These are phyloP conservation scores for Neopestalotiopsis sp. DNA, from an alignment of 2,329 filamentous ascomycete genomes.

Conservation along the genomic window DNA sequence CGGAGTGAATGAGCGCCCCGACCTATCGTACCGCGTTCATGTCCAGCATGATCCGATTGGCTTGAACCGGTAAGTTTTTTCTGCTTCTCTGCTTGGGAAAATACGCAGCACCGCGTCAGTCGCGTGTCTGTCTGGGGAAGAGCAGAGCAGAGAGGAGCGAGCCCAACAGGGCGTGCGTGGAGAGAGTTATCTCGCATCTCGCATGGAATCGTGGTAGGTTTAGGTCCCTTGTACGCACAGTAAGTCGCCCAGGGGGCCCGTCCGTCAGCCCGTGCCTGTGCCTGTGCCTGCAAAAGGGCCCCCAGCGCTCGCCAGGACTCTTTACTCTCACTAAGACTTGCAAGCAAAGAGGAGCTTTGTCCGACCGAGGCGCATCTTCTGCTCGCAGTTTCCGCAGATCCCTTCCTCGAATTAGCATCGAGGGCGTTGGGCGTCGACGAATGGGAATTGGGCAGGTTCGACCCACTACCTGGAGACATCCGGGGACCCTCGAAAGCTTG, in stretches of 20 bases:
- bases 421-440: slow-evolving; percentile 13
- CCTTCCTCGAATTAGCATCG: not conserved
- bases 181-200: not conserved
- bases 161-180: not conserved
- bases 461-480: slow-evolving; percentile 1
- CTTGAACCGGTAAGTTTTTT: not conserved
- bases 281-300: too few species aligned
- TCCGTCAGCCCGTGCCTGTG: not conserved
- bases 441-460: not conserved
- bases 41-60: not conserved
- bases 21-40: not conserved
- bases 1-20: not conserved
- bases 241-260: not conserved
- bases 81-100: not conserved
- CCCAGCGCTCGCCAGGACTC: too few species aligned
- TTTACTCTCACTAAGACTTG: too few species aligned
- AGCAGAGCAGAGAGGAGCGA: not conserved
- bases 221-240: not conserved
- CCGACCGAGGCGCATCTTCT: slow-evolving; percentile 11
- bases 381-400: not conserved
- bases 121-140: not conserved
- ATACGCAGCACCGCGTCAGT: not conserved
- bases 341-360: not conserved
- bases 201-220: too few species aligned
- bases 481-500: slow-evolving; percentile 11